Evolutionary conservation across 2,329 filamentous ascomycete species (phyloP).

Genomic region (Sclerotinia sclerotiorum): DNA sequence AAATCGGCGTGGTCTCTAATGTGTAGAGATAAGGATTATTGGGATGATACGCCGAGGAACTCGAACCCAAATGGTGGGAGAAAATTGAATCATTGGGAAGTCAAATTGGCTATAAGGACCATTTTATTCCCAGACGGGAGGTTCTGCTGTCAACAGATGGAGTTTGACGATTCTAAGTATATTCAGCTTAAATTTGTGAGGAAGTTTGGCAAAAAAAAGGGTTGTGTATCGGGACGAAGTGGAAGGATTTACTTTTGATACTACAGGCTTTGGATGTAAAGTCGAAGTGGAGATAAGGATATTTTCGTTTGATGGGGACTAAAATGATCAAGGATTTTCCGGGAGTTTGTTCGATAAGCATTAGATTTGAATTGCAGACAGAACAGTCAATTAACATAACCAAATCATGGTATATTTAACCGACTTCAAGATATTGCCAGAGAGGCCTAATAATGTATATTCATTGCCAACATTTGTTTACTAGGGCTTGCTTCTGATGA

Average conservation of each 20-base stretch:
- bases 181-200: neutral
- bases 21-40: neutral
- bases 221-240: neutral
- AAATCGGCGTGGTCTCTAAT: neutral
- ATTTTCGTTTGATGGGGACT: neutral
- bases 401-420: too few relatives aligned
- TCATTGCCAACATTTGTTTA: neutral
- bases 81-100: neutral
- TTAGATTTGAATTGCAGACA: neutral
- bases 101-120: neutral
- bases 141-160: neutral
- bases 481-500: neutral
- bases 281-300: neutral
- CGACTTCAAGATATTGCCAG: neutral
- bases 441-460: neutral
- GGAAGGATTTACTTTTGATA: neutral
- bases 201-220: neutral
- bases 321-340: neutral
- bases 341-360: neutral
- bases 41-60: neutral
- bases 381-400: neutral
- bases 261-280: neutral
- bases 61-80: neutral
- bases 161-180: neutral
- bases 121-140: neutral